Base-by-base conservation (phyloP, 352 stramenopile genomes). In the Phytopythium montanum region DNA sequence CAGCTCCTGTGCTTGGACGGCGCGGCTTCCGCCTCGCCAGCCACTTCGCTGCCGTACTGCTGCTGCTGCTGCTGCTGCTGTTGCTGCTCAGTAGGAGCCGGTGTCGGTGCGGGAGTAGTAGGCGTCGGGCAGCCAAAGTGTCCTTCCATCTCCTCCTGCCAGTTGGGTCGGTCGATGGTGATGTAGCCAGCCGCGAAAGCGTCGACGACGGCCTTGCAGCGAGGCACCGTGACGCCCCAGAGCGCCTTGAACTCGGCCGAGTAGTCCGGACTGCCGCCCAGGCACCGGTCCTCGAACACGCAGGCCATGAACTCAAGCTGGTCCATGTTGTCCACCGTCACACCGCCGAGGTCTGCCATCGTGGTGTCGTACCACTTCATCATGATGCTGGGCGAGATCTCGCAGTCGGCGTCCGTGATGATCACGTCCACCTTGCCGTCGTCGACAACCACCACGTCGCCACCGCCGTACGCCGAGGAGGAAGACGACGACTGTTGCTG, bases 251-350 rank as follows among this genome's bases (percentile, higher is more conserved):
- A 85, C 46, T 69, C 64, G 1, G 54, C 52, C 1, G 64, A 60
- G 59, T 84, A 87, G 38, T 84, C 73, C 1, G 56, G 49, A 0
- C 68, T 66, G 18, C 75, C 75, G 16, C 75, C 75, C 2, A 85
- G 64, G 53, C 77, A 87, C 34, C 81, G 63, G 28, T 81, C 62
- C 48, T 85, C 64, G 45, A 77, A 79, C 70, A 84, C 69, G 36
- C 76, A 82, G 50, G 67, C 31, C 65, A 85, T 81, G 51, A 68
- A 69, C 59, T 87, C 77, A 25, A 87, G 63, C 50, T 87, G 75
- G 5, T 63, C 72, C 36, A 72, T 76, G 36, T 60, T 62, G 14
- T 75, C 61, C 28, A 65, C 36, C n/a, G 62, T 65, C 28, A 72
- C 45, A 2, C 69, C 72, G 23, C 74, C 72, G 58, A 81, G 70